Conservation (phyloP, 2,329 filamentous ascomycete genomes). For the Verticillium longisporum region DNA sequence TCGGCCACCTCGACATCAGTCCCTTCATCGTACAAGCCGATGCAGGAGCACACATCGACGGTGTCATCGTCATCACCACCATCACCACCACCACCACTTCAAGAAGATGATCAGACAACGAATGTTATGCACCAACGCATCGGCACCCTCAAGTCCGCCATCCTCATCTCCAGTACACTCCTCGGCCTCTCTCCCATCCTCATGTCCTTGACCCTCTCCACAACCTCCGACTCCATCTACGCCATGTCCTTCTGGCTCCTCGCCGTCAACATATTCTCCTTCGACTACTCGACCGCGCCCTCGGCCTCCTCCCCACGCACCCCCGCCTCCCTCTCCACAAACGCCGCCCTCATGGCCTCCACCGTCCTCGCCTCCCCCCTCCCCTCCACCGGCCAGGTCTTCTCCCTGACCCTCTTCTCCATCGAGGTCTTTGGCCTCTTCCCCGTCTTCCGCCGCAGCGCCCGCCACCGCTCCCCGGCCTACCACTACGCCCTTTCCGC, state of each 20-base stretch:
- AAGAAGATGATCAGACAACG: conserved; percentile 23
- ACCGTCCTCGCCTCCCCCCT: conserved; percentile 88
- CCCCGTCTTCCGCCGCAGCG: conserved; percentile 90
- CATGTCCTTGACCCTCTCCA: conserved; percentile 88
- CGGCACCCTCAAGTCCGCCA: conserved; percentile 82
- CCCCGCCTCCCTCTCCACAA: conserved; percentile 76
- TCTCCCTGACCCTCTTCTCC: conserved; percentile 88
- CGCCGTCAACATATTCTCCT: conserved; percentile 94
- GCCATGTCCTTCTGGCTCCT: conserved; percentile 91
- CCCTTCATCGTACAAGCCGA: conserved; percentile 12
- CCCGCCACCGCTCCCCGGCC: conserved; percentile 72
- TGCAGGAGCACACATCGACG: conserved; percentile 16
- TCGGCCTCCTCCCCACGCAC: conserved; percentile 27
- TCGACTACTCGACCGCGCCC: conserved; percentile 79
- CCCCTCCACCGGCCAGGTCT: conserved; percentile 87
- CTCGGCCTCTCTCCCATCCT: conserved; percentile 91
- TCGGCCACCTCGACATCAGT: conserved; percentile 28
- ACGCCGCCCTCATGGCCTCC: conserved; percentile 92
- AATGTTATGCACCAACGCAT: conserved; percentile 47
- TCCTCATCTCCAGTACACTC: conserved; percentile 88
- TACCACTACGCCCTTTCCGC: conserved; percentile 75
- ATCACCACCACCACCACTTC: conserved; percentile 15
- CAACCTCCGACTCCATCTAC: conserved; percentile 93
- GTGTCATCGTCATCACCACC: conserved; percentile 17
- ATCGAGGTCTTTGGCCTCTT: conserved; percentile 97